Conservation (phyloP, 768 basidiomycete genomes). For the Lactarius quietus region DNA sequence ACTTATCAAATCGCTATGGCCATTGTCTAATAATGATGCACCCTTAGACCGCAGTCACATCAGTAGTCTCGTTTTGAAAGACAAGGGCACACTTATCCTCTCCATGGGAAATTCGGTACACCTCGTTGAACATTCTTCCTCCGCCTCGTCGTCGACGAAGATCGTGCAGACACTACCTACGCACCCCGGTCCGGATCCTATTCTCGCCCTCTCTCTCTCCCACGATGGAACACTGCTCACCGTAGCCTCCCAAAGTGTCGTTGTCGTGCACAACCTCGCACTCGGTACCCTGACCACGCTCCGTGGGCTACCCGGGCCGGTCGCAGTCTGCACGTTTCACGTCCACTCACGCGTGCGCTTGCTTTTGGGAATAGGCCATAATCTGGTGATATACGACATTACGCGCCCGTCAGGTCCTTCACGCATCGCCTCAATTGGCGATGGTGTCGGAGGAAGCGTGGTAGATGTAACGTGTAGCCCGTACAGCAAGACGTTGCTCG, state of each 20-base stretch:
- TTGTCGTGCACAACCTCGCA: constrained; percentile 58
- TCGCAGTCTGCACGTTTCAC: constrained; percentile 57
- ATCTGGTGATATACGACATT: constrained; percentile 60
- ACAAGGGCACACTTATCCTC: constrained; percentile 46
- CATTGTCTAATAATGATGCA: constrained; percentile 31
- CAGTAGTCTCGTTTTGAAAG: constrained; percentile 35
- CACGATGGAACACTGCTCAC: constrained; percentile 56
- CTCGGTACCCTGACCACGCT: constrained; percentile 52
- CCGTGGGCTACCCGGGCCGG: constrained; percentile 47
- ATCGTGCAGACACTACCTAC: constrained; percentile 47
- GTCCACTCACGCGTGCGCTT: constrained; percentile 58
- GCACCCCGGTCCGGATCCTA: constrained; percentile 41
- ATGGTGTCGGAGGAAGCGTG: constrained; percentile 46
- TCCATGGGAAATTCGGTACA: constrained; percentile 44
- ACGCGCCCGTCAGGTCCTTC: constrained; percentile 52
- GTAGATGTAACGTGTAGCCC: constrained; percentile 61
- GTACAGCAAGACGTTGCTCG: constrained; percentile 71
- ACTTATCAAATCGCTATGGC: constrained; percentile 43
- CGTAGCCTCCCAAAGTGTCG: constrained; percentile 48
- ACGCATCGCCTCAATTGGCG: constrained; percentile 49
- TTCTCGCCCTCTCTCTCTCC: constrained; percentile 56
- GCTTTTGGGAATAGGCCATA: constrained; percentile 49
- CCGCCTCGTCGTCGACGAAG: constrained; percentile 35
- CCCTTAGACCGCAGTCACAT: constrained; percentile 35
- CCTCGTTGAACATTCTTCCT: constrained; percentile 44